A percentile compares a stretch with the other conserved stretches of the same genome.
Evolutionary conservation across 2,329 filamentous ascomycete genomes (phyloP).

Genomic region (Aspergillus nomiae): DNA sequence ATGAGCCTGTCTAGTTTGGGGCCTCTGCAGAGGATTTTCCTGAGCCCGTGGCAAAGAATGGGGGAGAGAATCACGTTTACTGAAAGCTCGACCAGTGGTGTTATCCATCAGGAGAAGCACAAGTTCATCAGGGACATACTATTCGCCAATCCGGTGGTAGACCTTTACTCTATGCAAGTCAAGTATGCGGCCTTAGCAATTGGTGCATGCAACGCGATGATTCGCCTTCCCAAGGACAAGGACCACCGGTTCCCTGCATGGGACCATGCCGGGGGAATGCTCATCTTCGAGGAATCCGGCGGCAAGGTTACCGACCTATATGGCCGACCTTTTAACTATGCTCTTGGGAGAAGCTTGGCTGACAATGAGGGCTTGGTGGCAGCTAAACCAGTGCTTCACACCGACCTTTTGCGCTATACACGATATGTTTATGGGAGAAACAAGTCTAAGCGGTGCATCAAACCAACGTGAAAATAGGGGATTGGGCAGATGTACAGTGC

Average conservation of each 20-base stretch:
- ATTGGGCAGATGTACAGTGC: not conserved
- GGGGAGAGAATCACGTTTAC: constrained; percentile 2
- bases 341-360: constrained; percentile 1
- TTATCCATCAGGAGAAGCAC: constrained; percentile 5
- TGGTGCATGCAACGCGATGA: constrained; percentile 15
- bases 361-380: constrained; percentile 13
- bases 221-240: constrained; percentile 10
- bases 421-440: not conserved
- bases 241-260: constrained; percentile 7
- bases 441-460: not conserved
- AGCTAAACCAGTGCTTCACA: constrained; percentile 8
- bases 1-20: not conserved
- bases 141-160: not conserved
- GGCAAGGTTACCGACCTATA: constrained; percentile 14
- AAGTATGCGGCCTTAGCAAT: constrained; percentile 12
- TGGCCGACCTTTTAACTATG: constrained; percentile 11
- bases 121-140: constrained; percentile 2
- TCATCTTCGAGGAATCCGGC: constrained; percentile 14
- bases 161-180: constrained; percentile 14
- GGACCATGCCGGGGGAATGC: constrained; percentile 13
- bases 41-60: not conserved
- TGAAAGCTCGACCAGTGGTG: constrained; percentile 7
- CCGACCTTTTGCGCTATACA: not conserved
- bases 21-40: not conserved
- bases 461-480: not conserved